These are phyloP conservation scores for Penicillium sp. DNA, from an alignment of 2,329 filamentous ascomycete species.

Conservation along the genomic window DNA sequence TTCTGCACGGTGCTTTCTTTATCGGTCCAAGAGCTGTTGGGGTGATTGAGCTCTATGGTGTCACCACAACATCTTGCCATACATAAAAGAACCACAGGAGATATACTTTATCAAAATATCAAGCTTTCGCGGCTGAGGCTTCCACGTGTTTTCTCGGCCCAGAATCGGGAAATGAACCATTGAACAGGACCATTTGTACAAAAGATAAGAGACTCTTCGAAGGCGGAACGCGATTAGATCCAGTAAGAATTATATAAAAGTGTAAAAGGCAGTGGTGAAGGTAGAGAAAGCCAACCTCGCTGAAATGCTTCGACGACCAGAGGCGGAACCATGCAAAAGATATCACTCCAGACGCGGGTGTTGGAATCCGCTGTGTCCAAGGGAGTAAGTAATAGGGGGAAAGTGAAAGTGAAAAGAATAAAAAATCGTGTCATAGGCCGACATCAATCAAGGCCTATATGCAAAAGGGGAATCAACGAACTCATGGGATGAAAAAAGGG, in stretches of 20 bases:
- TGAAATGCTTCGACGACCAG: slow-evolving; percentile 19
- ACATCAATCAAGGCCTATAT: slow-evolving; percentile 11
- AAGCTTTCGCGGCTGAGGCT: background rate
- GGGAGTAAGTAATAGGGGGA: background rate
- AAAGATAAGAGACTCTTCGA: background rate
- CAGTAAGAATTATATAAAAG: slow-evolving; percentile 12
- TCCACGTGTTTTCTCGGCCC: background rate
- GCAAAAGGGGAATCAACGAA: slow-evolving; percentile 24
- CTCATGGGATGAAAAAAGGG: background rate
- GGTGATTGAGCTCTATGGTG: background rate
- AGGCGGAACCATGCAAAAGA: slow-evolving; percentile 17
- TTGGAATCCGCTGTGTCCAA: background rate
- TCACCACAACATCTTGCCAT: background rate
- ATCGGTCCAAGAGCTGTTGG: too few relatives aligned
- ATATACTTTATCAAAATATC: background rate
- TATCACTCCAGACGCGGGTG: slow-evolving; percentile 1
- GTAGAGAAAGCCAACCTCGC: slow-evolving; percentile 20
- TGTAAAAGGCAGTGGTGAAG: slow-evolving; percentile 1
- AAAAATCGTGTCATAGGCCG: slow-evolving; percentile 7
- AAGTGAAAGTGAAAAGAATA: slow-evolving; percentile 8
- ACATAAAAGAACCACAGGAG: background rate
- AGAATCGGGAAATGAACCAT: background rate
- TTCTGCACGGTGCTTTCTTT: background rate
- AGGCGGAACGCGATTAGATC: background rate
- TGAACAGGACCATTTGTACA: background rate